phyloP scores from a whole-genome alignment of 2,329 filamentous ascomycete species.

The Stenocarpella maydis region DNA sequence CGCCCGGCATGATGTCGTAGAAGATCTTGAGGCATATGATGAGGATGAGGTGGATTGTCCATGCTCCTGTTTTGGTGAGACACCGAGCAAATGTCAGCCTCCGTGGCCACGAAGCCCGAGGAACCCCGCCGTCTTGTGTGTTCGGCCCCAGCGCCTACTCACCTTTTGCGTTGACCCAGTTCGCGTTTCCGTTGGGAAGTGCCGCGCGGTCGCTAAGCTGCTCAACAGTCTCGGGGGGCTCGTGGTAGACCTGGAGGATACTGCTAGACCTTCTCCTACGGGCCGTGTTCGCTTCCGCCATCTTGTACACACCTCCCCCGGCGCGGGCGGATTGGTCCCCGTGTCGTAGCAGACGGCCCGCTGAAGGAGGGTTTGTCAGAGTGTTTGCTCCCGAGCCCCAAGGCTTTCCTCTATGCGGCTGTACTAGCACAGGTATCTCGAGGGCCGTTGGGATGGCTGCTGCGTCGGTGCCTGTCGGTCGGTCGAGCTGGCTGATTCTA shows the following conservation, averaged over 20 bases:
- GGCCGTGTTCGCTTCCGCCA: conserved; percentile 63
- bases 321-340: conserved; percentile 73
- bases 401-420: too few relatives aligned
- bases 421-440: too few relatives aligned
- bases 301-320: conserved; percentile 67
- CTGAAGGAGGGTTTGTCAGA: conserved; percentile 83
- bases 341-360: conserved; percentile 92
- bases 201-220: conserved; percentile 97
- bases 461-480: too few relatives aligned
- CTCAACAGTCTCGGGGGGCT: conserved; percentile 95
- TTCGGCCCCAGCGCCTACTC: conserved; percentile 44
- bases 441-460: too few relatives aligned
- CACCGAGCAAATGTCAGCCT: conserved; percentile 35
- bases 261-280: conserved; percentile 96
- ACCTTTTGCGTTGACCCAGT: conserved; percentile 99
- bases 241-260: conserved; percentile 90
- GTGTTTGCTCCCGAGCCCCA: too few relatives aligned
- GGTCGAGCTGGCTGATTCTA: too few relatives aligned
- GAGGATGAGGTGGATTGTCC: conserved; percentile 95
- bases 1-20: conserved; percentile 94
- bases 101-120: neutral
- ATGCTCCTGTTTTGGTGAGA: conserved; percentile 74
- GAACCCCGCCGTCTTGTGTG: neutral
- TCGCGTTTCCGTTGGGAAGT: conserved; percentile 93
- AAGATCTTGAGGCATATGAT: conserved; percentile 94